phyloP scores from a whole-genome alignment of 75 land plant genomes.

The Larix kaempferi region DNA sequence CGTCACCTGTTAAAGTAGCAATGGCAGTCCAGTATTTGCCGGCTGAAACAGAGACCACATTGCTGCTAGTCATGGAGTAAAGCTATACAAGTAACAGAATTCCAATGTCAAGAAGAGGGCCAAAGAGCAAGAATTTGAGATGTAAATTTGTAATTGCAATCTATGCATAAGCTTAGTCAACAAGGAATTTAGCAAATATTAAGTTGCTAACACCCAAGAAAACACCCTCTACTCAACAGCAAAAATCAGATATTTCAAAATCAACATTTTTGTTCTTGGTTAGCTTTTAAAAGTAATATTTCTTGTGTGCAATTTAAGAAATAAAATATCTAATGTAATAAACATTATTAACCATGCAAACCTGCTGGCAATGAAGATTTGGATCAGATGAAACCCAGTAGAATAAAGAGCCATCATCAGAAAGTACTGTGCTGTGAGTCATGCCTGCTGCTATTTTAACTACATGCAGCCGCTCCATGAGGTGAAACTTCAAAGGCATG shows the following conservation, averaged over 20 bases:
- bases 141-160: neutral
- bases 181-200: neutral
- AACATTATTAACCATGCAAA: slow-evolving; percentile 20
- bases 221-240: neutral
- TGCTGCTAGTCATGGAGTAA: slow-evolving; percentile 14
- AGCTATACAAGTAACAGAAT: slow-evolving; percentile 6
- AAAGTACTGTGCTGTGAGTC: slow-evolving; percentile 83
- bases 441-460: slow-evolving; percentile 79
- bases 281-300: neutral
- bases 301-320: neutral
- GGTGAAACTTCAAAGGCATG: slow-evolving; percentile 73
- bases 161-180: neutral
- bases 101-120: neutral
- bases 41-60: slow-evolving; percentile 71
- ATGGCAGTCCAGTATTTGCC: slow-evolving; percentile 90
- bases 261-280: neutral
- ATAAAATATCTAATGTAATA: neutral
- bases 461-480: slow-evolving; percentile 72
- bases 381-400: slow-evolving; percentile 94
- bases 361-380: slow-evolving; percentile 84
- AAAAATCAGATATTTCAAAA: neutral
- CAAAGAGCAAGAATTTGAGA: neutral
- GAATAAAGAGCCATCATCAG: slow-evolving; percentile 90
- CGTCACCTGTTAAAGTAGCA: slow-evolving; percentile 75
- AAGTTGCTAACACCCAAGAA: neutral